These are phyloP conservation scores for Gaeumannomyces sp. DNA, from an alignment of 2,329 filamentous ascomycete genomes.

Conservation along the genomic window DNA sequence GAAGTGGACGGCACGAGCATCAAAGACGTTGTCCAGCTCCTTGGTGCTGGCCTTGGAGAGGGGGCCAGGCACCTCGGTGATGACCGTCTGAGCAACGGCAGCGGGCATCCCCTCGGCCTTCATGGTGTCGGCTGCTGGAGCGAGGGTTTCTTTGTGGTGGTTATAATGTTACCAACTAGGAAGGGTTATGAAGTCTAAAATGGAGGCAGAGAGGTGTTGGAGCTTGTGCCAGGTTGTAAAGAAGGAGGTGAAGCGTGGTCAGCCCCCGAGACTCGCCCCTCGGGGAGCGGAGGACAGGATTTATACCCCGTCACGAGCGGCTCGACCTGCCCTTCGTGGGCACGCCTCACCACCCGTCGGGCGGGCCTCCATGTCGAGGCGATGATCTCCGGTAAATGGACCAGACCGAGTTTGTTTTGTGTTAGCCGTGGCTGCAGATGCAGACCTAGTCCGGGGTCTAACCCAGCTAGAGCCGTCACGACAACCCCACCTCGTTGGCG, in stretches of 20 bases:
- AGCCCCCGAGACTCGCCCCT: not conserved
- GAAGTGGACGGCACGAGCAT: slow-evolving; percentile 46
- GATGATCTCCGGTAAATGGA: not conserved
- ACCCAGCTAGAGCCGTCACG: not conserved
- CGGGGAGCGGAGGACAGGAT: not conserved
- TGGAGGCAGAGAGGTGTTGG: not conserved
- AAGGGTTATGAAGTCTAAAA: not conserved
- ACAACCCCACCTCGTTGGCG: too few species aligned
- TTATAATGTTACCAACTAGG: too few species aligned
- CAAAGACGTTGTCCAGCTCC: slow-evolving; percentile 42
- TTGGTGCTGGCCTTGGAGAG: slow-evolving; percentile 32
- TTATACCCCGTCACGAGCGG: not conserved
- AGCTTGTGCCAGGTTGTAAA: not conserved
- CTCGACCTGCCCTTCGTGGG: not conserved
- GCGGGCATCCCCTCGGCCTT: not conserved
- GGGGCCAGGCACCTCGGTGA: slow-evolving; percentile 31
- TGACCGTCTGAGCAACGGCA: not conserved
- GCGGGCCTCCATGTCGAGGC: not conserved
- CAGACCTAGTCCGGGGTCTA: not conserved
- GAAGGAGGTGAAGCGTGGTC: not conserved
- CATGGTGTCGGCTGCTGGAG: not conserved
- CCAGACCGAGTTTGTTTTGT: not conserved
- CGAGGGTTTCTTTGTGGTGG: not conserved
- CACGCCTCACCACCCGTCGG: not conserved
- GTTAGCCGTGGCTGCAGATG: not conserved